Evolutionary conservation across 2,329 filamentous ascomycete genomes (phyloP).

Genomic region (Alternaria sp.): DNA sequence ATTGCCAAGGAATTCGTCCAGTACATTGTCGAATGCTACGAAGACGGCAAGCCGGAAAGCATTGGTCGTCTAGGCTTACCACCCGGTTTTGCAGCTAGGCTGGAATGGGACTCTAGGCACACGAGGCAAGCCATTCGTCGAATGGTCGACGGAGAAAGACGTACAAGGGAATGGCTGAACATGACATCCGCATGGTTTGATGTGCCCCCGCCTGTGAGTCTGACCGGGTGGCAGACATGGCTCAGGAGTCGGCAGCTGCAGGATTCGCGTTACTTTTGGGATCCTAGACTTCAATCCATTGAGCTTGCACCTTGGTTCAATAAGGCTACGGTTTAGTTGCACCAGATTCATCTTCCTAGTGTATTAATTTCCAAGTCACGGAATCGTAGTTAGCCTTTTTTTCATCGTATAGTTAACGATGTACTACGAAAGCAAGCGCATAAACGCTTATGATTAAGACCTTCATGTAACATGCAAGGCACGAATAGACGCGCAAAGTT

Average conservation of each 20-base stretch:
- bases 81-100: no score
- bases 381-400: not conserved
- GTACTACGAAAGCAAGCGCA: not conserved
- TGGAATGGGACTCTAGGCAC: no score
- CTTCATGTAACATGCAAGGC: no score
- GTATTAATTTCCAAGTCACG: not conserved
- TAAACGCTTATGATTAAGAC: not conserved
- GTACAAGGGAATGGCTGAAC: not conserved
- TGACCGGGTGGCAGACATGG: not conserved
- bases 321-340: not conserved
- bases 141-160: not conserved
- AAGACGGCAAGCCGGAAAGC: no score
- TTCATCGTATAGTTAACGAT: not conserved
- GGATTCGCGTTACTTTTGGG: not conserved
- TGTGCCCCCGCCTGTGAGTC: not conserved
- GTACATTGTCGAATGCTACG: no score
- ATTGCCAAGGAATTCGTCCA: no score
- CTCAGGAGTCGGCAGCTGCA: not conserved
- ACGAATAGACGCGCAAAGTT: not conserved
- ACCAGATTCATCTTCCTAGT: not conserved
- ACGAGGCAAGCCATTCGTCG: not conserved
- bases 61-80: no score
- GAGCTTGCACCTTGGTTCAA: not conserved
- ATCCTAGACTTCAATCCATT: not conserved
- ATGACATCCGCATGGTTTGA: not conserved